Base-by-base conservation (phyloP, 139 green algal genomes). In the Astrephomene gubernaculifera region DNA sequence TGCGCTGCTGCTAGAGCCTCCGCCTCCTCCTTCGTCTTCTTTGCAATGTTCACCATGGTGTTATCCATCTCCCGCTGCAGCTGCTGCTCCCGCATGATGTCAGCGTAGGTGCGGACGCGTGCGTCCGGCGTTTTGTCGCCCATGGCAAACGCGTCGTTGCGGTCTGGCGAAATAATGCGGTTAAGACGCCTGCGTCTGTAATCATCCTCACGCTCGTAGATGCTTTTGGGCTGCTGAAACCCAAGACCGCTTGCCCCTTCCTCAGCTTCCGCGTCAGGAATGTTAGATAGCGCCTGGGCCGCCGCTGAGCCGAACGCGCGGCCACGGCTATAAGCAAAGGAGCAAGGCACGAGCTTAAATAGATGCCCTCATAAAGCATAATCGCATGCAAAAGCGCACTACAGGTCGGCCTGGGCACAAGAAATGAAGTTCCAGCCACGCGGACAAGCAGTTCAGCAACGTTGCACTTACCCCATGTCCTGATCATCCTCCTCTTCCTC, bases 111-210 rank as follows among this genome's bases (percentile, higher is more conserved):
- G 39, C 91, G 87, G 41, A 95, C 91, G n/a, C 90, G 73, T 7
- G 92, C 87, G 65, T 96, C 95, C 63, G 96, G 95, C 29, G 94
- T 96, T 82, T 96, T 94, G 83, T 97, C 93, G 12, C 95, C 95
- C 94, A 96, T 96, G 35, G 89, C 91, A 87, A 98, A 99, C 0
- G 97, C 93, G 76, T 99, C 97, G 63, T 96, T 95, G n/a, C 97
- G 91, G 24, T 94, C 91, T 1, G 97, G 97, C 10, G 96, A 98
- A 21, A 99, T 92, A 71, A 95, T 93, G 67, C 96, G 94, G 60
- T 95, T 89, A 80, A 98, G 85, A 33, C 96, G 88, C 14, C 96
- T 91, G 53, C 92, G 90, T 45, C 90, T 83, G 92, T 99, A 99
- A 9, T 99, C 96, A 78, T 95, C 92, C 90, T 99, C 97, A 1